phyloP scores from a whole-genome alignment of 164 flowering plant species.

The Liriodendron chinense region DNA sequence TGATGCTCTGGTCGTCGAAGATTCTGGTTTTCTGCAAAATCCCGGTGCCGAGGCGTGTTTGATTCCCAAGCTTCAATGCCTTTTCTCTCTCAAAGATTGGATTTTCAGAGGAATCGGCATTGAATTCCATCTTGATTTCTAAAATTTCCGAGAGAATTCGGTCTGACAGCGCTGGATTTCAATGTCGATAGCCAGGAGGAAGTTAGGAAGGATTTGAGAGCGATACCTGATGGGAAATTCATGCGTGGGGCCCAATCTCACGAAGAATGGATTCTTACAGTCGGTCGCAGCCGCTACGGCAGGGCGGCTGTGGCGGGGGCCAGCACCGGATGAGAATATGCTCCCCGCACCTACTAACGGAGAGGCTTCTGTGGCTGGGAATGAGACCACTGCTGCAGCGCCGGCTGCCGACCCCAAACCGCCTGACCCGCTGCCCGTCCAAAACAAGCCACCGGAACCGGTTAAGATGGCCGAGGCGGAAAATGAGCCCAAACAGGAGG shows the following conservation, averaged over 20 bases:
- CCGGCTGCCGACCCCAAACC: conserved; percentile 1
- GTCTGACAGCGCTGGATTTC: conserved; percentile 11
- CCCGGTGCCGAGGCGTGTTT: too few species aligned
- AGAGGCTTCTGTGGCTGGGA: neutral
- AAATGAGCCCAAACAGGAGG: neutral
- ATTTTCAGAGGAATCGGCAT: neutral
- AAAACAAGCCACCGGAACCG: conserved; percentile 38
- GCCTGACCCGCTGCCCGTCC: conserved; percentile 15
- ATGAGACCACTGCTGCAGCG: neutral
- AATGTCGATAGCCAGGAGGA: conserved; percentile 8
- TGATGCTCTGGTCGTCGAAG: neutral
- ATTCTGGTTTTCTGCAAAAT: neutral
- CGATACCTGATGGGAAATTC: conserved; percentile 31
- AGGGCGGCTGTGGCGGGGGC: conserved; percentile 20
- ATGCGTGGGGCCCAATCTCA: conserved; percentile 26
- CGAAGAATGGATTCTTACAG: conserved; percentile 24
- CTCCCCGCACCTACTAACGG: neutral
- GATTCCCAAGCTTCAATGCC: too few species aligned
- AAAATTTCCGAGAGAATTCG: neutral
- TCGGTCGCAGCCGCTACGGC: conserved; percentile 23
- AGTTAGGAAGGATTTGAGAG: conserved; percentile 9
- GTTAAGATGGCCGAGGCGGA: conserved; percentile 32
- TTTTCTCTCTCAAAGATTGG: too few species aligned
- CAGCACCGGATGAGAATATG: conserved; percentile 10
- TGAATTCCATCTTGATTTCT: neutral